Percentiles rank a stretch among this genome's conserved stretches.
Evolutionary conservation across 257 asterid species (phyloP).

Genomic region (Solanum lycopersicoides): DNA sequence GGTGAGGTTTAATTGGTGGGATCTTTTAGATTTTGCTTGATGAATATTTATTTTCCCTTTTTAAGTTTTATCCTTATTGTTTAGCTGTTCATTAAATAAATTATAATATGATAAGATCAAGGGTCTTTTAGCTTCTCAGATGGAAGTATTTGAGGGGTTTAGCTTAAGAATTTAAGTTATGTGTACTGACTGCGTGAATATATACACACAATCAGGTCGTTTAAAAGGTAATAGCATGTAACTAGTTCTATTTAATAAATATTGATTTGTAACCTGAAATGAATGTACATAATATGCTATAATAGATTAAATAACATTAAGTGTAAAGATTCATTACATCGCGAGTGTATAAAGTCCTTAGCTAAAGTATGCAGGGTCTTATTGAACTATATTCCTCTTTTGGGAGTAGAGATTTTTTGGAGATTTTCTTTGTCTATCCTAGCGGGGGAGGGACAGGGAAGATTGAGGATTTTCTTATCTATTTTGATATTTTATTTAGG

Average conservation of each 20-base stretch:
- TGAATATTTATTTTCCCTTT: not conserved
- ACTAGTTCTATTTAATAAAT: not conserved
- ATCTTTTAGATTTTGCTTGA: not conserved
- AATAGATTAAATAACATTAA: not conserved
- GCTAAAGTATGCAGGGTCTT: not conserved
- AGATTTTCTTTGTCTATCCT: not conserved
- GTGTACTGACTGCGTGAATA: not conserved
- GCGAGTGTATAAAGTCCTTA: not conserved
- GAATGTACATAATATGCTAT: too few relatives aligned
- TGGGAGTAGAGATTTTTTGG: not conserved
- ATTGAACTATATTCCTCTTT: not conserved
- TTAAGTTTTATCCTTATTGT: not conserved
- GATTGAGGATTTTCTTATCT: not conserved
- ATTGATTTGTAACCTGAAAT: not conserved
- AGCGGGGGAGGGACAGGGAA: not conserved
- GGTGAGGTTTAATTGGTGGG: constrained; percentile 28
- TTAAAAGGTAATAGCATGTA: not conserved
- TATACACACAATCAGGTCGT: not conserved
- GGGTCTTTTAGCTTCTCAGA: not conserved
- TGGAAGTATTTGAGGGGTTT: not conserved
- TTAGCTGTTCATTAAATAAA: not conserved
- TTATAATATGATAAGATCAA: not conserved
- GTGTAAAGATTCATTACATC: not conserved
- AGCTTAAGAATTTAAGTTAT: not conserved
- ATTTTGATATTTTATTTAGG: not conserved